Base-by-base conservation (phyloP, 164 flowering plant genomes). In the Macadamia integrifolia region DNA sequence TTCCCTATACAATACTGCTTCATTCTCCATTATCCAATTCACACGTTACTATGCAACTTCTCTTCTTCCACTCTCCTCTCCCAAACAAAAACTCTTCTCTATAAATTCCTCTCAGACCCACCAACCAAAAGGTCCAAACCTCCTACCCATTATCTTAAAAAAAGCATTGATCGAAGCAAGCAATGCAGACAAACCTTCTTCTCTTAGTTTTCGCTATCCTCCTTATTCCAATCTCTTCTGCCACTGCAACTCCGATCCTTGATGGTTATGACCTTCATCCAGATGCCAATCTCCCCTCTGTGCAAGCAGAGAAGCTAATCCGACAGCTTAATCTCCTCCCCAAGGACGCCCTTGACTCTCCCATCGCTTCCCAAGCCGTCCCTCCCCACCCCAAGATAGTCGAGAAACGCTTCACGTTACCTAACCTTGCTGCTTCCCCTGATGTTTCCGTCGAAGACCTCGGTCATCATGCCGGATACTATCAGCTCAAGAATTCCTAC, bases 391-490 rank as follows among this genome's bases (percentile, higher is more conserved):
- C 79, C 29, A 64, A 58, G 73, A 60, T 85, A 29, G 82, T 81
- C 2, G 91, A 87, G 75, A 82, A 64, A 74, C 71, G 72, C 14
- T 72, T 92, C 60, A 77, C 31, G 61, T 82, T 88, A 35, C 89
- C 92, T 3, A 68, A 72, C 15, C 17, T 53, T 17, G 66, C 28
- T 6, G 64, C 65, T 8, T 62, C 65, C 6, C 60, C 75, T 0
- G 78, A 61, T 3, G 40, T 69, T 32, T 67, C 82, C 13, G 64
- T 79, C 18, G 64, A 76, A 15, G 79, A 84, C 28, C 74, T 84
- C 55, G 83, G 81, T 23, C 87, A 81, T 35, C 85, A 80, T 67
- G 85, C 87, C 2, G 87, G 87, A 2, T 84, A 81, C 65, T 84
- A 71, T 66, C 69, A 62, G 62, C 79, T 84, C 49, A 69, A 70